Evolutionary conservation across 1,139 yeast genomes (phyloP).

Genomic region (Williopsis jadinii): DNA sequence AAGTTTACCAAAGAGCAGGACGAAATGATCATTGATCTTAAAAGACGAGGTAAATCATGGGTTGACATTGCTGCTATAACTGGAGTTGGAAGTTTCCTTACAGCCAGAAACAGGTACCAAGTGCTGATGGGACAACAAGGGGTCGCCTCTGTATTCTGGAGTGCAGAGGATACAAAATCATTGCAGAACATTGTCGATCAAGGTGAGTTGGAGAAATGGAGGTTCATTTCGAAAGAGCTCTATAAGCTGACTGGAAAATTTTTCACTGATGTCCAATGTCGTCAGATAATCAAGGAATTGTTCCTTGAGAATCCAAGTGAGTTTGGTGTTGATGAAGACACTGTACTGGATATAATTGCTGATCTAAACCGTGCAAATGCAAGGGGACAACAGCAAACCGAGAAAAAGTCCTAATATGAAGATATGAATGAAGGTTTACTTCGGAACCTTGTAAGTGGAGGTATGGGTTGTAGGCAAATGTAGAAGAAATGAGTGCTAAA

Average conservation of each 20-base stretch:
- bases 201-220: conserved; percentile 71
- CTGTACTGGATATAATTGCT: conserved; percentile 1
- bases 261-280: conserved; percentile 48
- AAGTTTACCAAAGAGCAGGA: conserved; percentile 69
- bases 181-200: conserved; percentile 52
- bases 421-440: too few relatives aligned
- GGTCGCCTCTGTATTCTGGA: conserved; percentile 64
- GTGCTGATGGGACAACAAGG: conserved; percentile 83
- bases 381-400: not conserved
- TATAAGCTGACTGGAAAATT: conserved; percentile 51
- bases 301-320: conserved; percentile 50
- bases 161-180: conserved; percentile 45
- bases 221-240: conserved; percentile 53
- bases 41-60: conserved; percentile 63
- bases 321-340: conserved; percentile 48
- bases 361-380: not conserved
- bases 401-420: too few relatives aligned
- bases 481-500: too few relatives aligned
- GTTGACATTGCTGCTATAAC: conserved; percentile 66
- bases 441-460: too few relatives aligned
- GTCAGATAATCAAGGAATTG: conserved; percentile 44
- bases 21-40: conserved; percentile 52
- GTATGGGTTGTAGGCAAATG: too few relatives aligned
- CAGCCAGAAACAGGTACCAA: conserved; percentile 74
- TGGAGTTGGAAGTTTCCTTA: conserved; percentile 59